A percentile compares a stretch with the other conserved stretches of the same genome.
Conservation (phyloP, 23 red algal genomes). For the Gracilaria domingensis region DNA sequence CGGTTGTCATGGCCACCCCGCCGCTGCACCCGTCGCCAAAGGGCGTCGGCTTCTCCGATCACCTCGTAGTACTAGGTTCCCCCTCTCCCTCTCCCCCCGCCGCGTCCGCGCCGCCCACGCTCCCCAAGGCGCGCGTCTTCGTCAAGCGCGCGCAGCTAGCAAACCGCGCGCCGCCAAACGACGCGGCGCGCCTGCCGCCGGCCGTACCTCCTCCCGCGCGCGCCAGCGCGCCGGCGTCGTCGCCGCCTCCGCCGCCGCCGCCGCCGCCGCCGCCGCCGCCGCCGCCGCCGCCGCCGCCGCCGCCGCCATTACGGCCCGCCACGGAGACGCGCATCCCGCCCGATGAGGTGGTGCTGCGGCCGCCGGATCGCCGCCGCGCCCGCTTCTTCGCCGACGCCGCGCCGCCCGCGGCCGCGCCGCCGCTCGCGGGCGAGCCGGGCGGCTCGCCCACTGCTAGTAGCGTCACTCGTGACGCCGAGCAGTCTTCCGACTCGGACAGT, state of each 20-base stretch:
- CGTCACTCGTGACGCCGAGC: neutral
- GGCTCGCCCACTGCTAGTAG: no score
- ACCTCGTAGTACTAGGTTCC: constrained; percentile 10
- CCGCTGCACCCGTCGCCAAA: neutral
- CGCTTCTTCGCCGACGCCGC: constrained; percentile 5
- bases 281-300: neutral
- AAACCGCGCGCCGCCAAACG: neutral
- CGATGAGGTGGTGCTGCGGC: constrained; percentile 52
- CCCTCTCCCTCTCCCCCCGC: neutral
- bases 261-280: neutral
- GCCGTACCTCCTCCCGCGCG: neutral
- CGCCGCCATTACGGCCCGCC: neutral
- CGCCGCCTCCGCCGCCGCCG: neutral
- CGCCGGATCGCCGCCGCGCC: constrained; percentile 34
- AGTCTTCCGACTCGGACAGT: constrained; percentile 14
- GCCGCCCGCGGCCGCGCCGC: neutral
- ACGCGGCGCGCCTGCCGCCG: neutral
- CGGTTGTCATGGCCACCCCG: neutral
- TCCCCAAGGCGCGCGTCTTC: constrained; percentile 25
- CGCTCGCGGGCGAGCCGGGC: neutral
- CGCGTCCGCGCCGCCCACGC: neutral
- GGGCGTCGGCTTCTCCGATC: constrained; percentile 32
- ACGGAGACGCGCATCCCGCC: constrained; percentile 22
- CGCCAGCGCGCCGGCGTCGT: neutral
- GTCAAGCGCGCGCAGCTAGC: constrained; percentile 3